Evolutionary conservation across 768 basidiomycete genomes (phyloP), one percentile per base, ranked within the genome.

Genomic region (Boletus coccyginus): DNA sequence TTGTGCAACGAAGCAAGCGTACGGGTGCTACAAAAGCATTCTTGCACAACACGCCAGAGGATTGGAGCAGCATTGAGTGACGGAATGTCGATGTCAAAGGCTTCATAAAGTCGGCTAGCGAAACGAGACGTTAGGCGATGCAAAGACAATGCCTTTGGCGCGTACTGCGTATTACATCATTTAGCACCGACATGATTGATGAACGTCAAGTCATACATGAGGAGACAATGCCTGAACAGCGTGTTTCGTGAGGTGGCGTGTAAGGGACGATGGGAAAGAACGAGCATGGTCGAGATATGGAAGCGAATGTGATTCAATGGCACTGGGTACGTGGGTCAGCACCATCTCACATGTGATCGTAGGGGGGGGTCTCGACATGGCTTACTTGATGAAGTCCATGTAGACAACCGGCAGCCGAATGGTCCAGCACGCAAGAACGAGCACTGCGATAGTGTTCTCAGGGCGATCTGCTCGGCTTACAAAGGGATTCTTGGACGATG

Each of bases 261-360:
- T 77, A 80, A 95, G 81, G 17, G 73, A 75, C 33, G 56, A 58
- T 1, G 92, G 90, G 8, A 96, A 72, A 35, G 82, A 65, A 33
- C 82, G 80, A 33, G 84, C 70, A 33, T 84, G 80, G 61, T 93
- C 88, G 41, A 97, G 77, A 73, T 94, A 95, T 2, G 92, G 93
- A 40, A 97, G 76, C 36, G 84, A 76, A 65, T 90, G 86, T 33
- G 74, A 73, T 66, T 94, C 90, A 43, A 94, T 86, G 53, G 86
- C 69, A 50, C 93, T 95, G 39, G 7, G 43, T 50, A 35, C 54
- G 54, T 58, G 31, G 50, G 55, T 62, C 45, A 62, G 40, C 24
- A 42, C 43, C 46, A 38, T 32, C 5, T 32, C 46, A 33, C 48
- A 54, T 29, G 50, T 24, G 54, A 44, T 32, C 27, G 29, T 10